Evolutionary conservation across 768 basidiomycete genomes (phyloP), one percentile per base, ranked within the genome.

Genomic region (Amanita pseudoporphyria): DNA sequence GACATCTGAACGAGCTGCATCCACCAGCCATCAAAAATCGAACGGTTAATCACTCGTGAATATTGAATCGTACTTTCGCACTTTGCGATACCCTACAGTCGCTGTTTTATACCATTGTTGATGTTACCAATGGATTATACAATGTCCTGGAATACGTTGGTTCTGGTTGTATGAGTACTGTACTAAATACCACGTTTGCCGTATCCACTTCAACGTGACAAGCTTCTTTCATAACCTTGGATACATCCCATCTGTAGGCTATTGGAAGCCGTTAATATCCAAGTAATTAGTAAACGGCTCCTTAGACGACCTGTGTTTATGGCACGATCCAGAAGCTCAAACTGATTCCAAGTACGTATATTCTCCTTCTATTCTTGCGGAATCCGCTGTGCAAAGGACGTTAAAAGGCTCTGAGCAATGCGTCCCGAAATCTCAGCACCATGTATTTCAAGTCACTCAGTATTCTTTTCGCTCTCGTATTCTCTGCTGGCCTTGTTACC

Each of bases 381-480:
- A 7, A 31, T 26, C 28, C 13, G 7, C 24, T 24, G 24, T 9
- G 7, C 22, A 18, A 22, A 47, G 35, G 22, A 38, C 13, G 24
- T 47, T 47, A 37, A 37, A 47, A 47, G 24, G 36, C 35, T 14
- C 14, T 12, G 22, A 13, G 10, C 6, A 5, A 13, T 26, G 16
- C 10, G 18, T 9, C 10, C 13, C 12, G 21, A 40, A 19, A 7
- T 14, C 21, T 21, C 21, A 22, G 6, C 28, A 2, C 35, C 18
- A 49, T 49, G 47, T 38, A 41, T 32, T 19, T 41, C 44, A 35
- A 32, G 16, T 24, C 21, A 4, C 24, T 33, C 24, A 30, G 4
- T 32, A 22, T 35, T 33, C 40, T 54, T 31, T 37, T 53, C 21
- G 47, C 40, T 49, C 24, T 52, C 14, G 28, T 16, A 16, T 40